Evolutionary conservation across 75 land plant species (phyloP).

Genomic region (Ceratopteris richardii): DNA sequence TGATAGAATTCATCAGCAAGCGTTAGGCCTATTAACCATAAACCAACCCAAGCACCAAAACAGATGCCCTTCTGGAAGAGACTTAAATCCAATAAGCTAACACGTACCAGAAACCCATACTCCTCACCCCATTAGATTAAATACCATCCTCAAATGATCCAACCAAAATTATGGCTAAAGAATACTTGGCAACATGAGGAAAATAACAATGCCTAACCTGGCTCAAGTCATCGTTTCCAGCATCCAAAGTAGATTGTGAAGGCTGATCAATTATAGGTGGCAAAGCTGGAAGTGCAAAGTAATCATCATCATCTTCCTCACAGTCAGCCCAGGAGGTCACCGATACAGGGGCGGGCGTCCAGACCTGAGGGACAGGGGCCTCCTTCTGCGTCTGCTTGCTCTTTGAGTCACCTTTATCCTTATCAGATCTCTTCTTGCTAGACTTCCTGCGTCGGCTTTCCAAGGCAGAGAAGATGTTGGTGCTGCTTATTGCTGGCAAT

Average conservation of each 20-base stretch:
- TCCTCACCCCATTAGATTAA: too few relatives aligned
- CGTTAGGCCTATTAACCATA: too few relatives aligned
- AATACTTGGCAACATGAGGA: too few relatives aligned
- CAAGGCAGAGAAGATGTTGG: conserved; percentile 84
- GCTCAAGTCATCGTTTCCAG: conserved; percentile 17
- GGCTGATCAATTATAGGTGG: conserved; percentile 27
- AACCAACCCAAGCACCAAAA: too few relatives aligned
- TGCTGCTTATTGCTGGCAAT: conserved; percentile 57
- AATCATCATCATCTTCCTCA: conserved; percentile 92
- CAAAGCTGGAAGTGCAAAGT: conserved; percentile 63
- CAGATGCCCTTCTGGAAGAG: too few relatives aligned
- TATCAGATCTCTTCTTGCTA: conserved; percentile 60
- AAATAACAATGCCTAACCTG: conserved; percentile 23
- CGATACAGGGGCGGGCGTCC: conserved; percentile 75
- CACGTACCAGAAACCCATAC: too few relatives aligned
- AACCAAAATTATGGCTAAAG: too few relatives aligned
- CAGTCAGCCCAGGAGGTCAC: conserved; percentile 85
- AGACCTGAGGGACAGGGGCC: conserved; percentile 44
- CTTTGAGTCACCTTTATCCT: conserved; percentile 28
- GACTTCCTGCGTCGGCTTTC: conserved; percentile 67
- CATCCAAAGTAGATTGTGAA: conserved; percentile 3
- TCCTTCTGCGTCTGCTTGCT: conserved; percentile 41
- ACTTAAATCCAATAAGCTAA: too few relatives aligned
- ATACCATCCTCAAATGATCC: too few relatives aligned
- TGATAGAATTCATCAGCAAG: too few relatives aligned